Conservation (phyloP, 768 basidiomycete genomes). For the Lactarius hatsudake region DNA sequence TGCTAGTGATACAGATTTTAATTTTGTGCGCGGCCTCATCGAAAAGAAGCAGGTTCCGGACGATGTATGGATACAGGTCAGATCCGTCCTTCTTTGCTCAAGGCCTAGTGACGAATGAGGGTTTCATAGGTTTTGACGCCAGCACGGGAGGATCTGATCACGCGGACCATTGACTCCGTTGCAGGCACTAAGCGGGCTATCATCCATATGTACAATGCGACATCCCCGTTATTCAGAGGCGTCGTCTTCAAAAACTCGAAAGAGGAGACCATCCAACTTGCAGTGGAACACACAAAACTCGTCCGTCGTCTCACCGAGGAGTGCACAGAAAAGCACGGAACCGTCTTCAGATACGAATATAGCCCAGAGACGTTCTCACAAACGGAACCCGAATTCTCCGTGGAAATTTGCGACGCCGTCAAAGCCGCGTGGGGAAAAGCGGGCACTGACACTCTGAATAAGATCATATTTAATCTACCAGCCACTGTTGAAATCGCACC, state of each 20-base stretch:
- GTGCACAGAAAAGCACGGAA: conserved; percentile 80
- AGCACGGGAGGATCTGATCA: conserved; percentile 93
- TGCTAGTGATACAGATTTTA: conserved; percentile 94
- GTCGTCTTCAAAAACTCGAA: conserved; percentile 97
- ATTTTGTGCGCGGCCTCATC: conserved; percentile 85
- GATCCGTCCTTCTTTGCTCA: conserved; percentile 31
- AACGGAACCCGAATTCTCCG: conserved; percentile 92
- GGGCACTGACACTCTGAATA: conserved; percentile 67
- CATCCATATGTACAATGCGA: conserved; percentile 99
- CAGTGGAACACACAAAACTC: conserved; percentile 82
- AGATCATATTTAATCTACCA: conserved; percentile 97
- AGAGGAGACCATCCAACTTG: conserved; percentile 87
- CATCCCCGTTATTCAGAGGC: conserved; percentile 86
- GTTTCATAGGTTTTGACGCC: conserved; percentile 86
- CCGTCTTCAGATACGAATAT: conserved; percentile 90
- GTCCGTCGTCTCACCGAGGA: conserved; percentile 84
- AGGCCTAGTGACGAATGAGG: background rate
- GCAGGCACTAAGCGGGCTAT: conserved; percentile 89
- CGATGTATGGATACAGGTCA: conserved; percentile 95
- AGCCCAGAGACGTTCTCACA: conserved; percentile 99
- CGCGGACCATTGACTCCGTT: conserved; percentile 82
- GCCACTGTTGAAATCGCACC: conserved; percentile 97
- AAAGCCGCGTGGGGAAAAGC: conserved; percentile 91
- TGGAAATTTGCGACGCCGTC: conserved; percentile 92
- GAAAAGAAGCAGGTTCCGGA: conserved; percentile 83